Evolutionary conservation across 208 protist species (phyloP).

Genomic region (Paratrypanosoma confusum): DNA sequence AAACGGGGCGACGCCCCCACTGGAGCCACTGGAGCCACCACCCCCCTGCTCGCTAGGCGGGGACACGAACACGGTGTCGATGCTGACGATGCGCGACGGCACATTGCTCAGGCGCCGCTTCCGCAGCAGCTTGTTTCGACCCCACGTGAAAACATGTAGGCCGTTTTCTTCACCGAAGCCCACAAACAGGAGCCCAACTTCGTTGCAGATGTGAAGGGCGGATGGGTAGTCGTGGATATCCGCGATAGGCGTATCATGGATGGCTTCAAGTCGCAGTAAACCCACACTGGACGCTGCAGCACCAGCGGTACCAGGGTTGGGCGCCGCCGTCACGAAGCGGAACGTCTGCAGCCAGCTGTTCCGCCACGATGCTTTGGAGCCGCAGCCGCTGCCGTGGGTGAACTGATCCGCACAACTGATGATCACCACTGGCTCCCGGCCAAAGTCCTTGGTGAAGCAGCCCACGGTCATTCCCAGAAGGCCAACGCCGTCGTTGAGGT

Average conservation of each 20-base stretch:
- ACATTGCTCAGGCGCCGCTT: slow-evolving; percentile 50
- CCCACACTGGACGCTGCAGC: too few relatives aligned
- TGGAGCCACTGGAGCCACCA: slow-evolving; percentile 8
- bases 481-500: slow-evolving; percentile 54
- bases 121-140: slow-evolving; percentile 51
- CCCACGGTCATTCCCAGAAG: slow-evolving; percentile 44
- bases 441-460: slow-evolving; percentile 63
- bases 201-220: slow-evolving; percentile 58
- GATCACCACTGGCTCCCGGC: slow-evolving; percentile 59
- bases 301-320: too few relatives aligned
- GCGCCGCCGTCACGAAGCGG: slow-evolving; percentile 68
- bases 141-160: slow-evolving; percentile 68
- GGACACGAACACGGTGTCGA: slow-evolving; percentile 56
- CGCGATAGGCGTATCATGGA: too few relatives aligned
- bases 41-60: slow-evolving; percentile 22
- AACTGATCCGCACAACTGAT: slow-evolving; percentile 38
- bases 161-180: slow-evolving; percentile 46
- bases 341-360: slow-evolving; percentile 58
- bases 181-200: slow-evolving; percentile 67
- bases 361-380: slow-evolving; percentile 24
- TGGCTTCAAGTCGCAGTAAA: too few relatives aligned
- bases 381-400: slow-evolving; percentile 62
- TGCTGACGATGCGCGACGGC: slow-evolving; percentile 54
- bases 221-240: slow-evolving; percentile 68
- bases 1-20: background rate